phyloP scores from a whole-genome alignment of 2,329 filamentous ascomycete species.

The Diaporthe eres region DNA sequence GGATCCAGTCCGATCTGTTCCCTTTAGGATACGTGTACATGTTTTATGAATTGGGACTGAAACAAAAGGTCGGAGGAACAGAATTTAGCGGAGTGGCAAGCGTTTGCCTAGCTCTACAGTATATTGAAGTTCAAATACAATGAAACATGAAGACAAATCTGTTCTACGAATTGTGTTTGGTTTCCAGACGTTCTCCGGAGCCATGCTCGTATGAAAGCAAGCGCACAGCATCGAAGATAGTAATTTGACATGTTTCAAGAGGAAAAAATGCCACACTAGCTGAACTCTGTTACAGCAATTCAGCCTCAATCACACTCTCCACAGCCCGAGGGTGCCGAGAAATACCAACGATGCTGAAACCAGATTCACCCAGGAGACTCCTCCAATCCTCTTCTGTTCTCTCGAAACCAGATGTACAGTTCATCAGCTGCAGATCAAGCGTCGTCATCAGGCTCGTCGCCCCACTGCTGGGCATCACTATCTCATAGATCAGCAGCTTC shows the following conservation, averaged over 20 bases:
- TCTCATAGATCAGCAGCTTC: conserved; percentile 56
- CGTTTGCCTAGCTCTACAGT: no score
- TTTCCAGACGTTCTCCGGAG: no score
- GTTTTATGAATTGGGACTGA: neutral
- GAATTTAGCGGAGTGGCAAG: neutral
- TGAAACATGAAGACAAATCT: neutral
- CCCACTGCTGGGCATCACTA: conserved; percentile 52
- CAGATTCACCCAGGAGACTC: conserved; percentile 46
- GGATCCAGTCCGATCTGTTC: neutral
- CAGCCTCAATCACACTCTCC: conserved; percentile 19
- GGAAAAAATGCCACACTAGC: neutral
- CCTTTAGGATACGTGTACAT: neutral
- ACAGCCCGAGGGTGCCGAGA: conserved; percentile 35
- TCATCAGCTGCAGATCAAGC: conserved; percentile 55
- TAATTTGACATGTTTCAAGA: no score
- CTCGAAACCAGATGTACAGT: conserved; percentile 49
- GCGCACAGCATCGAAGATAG: no score
- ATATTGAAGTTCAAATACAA: neutral
- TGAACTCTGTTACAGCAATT: neutral
- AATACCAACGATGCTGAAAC: conserved; percentile 48
- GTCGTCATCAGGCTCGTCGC: conserved; percentile 50
- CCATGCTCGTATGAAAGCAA: no score
- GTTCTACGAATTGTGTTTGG: neutral
- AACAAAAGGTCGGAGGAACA: neutral
- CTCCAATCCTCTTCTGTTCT: conserved; percentile 51